Evolutionary conservation across 2,329 filamentous ascomycete genomes (phyloP).

Genomic region (Periconia sp.): DNA sequence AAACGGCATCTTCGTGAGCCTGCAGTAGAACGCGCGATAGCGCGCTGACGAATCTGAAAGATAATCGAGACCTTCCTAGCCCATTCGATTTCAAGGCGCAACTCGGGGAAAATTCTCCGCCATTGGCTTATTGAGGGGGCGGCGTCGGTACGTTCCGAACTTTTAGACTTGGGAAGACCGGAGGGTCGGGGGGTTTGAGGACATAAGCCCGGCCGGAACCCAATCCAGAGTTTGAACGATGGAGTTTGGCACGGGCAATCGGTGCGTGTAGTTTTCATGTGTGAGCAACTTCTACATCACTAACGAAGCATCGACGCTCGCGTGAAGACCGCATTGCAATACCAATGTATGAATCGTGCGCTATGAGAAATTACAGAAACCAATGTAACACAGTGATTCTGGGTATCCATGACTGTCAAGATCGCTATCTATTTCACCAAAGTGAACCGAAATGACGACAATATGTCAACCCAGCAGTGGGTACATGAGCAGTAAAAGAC

Average conservation of each 20-base stretch:
- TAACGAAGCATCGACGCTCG: too few species aligned
- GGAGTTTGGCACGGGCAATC: too few species aligned
- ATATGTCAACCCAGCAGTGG: neutral
- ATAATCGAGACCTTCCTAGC: neutral
- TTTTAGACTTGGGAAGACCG: neutral
- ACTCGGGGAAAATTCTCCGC: too few species aligned
- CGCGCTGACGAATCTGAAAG: neutral
- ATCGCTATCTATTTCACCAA: neutral
- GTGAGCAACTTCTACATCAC: too few species aligned
- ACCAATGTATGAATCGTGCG: neutral
- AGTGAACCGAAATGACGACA: neutral
- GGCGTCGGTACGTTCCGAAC: neutral
- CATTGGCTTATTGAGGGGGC: too few species aligned
- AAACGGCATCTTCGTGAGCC: too few species aligned
- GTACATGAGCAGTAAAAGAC: too few species aligned
- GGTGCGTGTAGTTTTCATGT: neutral
- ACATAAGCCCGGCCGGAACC: too few species aligned
- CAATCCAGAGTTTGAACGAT: too few species aligned
- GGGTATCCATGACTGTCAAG: neutral
- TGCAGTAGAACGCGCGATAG: too few species aligned
- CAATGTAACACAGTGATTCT: neutral
- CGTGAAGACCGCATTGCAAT: too few species aligned
- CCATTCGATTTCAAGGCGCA: neutral
- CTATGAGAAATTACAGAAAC: neutral
- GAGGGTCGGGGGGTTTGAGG: neutral